A percentile compares a stretch with the other conserved stretches of the same genome.
Conservation (phyloP, 2,329 filamentous ascomycete species). For the Pseudocercospora crystallina region DNA sequence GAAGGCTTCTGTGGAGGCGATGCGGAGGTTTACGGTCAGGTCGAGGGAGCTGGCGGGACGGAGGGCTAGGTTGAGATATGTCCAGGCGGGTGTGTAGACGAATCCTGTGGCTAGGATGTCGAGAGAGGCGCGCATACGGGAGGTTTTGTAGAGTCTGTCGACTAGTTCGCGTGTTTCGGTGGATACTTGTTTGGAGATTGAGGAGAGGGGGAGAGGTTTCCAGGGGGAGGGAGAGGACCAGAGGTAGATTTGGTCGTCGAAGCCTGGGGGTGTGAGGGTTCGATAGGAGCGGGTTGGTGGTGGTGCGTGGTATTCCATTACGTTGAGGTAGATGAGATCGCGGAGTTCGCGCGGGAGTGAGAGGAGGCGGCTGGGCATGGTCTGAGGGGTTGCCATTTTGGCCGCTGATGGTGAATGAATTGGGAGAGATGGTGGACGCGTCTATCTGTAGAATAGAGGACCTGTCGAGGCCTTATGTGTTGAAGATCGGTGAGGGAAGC, state of each 20-base stretch:
- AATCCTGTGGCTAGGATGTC: slow-evolving; percentile 27
- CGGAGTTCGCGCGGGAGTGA: slow-evolving; percentile 26
- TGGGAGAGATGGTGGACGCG: no score
- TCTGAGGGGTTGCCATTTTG: slow-evolving; percentile 5
- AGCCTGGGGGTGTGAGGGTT: slow-evolving; percentile 12
- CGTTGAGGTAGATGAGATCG: slow-evolving; percentile 23
- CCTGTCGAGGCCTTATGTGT: no score
- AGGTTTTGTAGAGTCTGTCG: slow-evolving; percentile 9
- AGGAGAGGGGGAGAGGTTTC: slow-evolving; percentile 7
- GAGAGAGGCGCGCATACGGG: slow-evolving; percentile 16
- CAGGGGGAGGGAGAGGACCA: slow-evolving; percentile 15
- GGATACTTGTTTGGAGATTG: slow-evolving; percentile 20
- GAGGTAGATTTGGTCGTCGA: slow-evolving; percentile 18
- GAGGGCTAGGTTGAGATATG: slow-evolving; percentile 17
- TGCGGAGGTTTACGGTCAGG: slow-evolving; percentile 22
- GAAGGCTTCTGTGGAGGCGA: slow-evolving; percentile 30
- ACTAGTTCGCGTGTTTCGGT: slow-evolving; percentile 21
- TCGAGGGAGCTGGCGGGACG: slow-evolving; percentile 13
- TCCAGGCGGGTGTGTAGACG: slow-evolving; percentile 27
- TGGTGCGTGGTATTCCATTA: slow-evolving; percentile 5
- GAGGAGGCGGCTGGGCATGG: slow-evolving; percentile 14
- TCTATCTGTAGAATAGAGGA: no score
- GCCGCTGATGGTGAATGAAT: background rate
- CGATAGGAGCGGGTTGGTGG: slow-evolving; percentile 7
- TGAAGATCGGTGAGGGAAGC: no score